Conservation (phyloP, 768 basidiomycete genomes). For the Coprinellus micaceus region DNA sequence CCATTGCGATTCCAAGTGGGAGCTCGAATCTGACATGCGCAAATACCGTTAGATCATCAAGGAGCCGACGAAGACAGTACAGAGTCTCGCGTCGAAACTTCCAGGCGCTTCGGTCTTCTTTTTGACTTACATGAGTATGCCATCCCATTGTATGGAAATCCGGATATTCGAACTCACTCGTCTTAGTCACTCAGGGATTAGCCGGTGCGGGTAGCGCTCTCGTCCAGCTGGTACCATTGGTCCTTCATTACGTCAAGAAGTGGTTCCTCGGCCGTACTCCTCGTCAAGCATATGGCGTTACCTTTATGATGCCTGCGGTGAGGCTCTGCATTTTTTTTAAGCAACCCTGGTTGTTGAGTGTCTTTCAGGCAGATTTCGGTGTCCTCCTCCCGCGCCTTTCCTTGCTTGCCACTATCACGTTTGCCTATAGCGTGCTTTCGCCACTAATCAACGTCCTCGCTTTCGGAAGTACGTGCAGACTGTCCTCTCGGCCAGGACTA, state of each 20-base stretch:
- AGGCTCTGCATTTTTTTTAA: background rate
- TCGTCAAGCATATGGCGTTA: constrained; percentile 56
- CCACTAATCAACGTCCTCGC: constrained; percentile 67
- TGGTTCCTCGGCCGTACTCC: constrained; percentile 68
- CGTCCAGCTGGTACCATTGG: constrained; percentile 49
- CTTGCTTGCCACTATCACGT: constrained; percentile 47
- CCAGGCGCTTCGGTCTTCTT: constrained; percentile 61
- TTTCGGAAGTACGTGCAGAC: constrained; percentile 39
- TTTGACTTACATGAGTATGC: constrained; percentile 53
- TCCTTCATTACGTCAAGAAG: constrained; percentile 58
- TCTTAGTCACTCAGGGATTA: constrained; percentile 46
- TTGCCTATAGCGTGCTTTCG: constrained; percentile 60
- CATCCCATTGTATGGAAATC: background rate
- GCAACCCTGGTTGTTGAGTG: background rate
- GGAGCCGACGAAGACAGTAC: constrained; percentile 40
- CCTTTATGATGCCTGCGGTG: constrained; percentile 51
- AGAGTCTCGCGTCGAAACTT: constrained; percentile 43
- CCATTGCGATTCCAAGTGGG: too few relatives aligned
- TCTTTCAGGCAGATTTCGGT: constrained; percentile 45
- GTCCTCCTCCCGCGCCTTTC: constrained; percentile 47
- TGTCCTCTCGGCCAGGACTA: background rate
- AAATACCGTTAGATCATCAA: constrained; percentile 43
- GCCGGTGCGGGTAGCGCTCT: constrained; percentile 51
- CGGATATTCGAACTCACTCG: background rate
- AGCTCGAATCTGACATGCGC: too few relatives aligned